Percentiles rank a stretch among this genome's conserved stretches.
Conservation (phyloP, 148 eudicot genomes). For the Chenopodium formosanum region DNA sequence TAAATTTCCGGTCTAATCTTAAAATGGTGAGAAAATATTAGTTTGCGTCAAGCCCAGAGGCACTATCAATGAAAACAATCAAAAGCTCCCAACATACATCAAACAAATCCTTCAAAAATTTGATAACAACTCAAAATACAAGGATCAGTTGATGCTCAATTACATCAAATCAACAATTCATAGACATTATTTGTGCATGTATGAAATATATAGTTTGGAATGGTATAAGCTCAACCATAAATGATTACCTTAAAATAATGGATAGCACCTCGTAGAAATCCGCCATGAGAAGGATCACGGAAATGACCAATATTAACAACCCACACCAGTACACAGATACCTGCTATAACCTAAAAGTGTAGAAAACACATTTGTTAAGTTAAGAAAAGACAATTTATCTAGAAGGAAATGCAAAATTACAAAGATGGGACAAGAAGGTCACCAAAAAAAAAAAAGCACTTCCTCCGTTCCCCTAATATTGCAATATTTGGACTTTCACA, state of each 20-base stretch:
- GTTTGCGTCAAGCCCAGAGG: too few relatives aligned
- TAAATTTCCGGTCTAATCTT: too few relatives aligned
- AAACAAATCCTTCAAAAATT: too few relatives aligned
- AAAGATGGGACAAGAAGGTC: too few relatives aligned
- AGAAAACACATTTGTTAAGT: neutral
- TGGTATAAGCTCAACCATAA: slow-evolving; percentile 7
- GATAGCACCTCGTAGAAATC: slow-evolving; percentile 89
- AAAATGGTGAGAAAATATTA: too few relatives aligned
- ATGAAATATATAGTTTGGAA: neutral
- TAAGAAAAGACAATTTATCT: neutral
- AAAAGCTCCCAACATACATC: too few relatives aligned
- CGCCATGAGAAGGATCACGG: slow-evolving; percentile 97
- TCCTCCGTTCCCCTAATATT: too few relatives aligned
- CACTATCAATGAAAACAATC: too few relatives aligned
- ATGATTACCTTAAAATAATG: slow-evolving; percentile 91
- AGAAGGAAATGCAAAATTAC: neutral
- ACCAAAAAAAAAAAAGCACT: neutral
- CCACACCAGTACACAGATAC: slow-evolving; percentile 96
- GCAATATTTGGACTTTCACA: too few relatives aligned
- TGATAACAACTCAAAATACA: too few relatives aligned
- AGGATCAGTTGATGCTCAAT: too few relatives aligned
- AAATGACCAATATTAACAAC: slow-evolving; percentile 97
- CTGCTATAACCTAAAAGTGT: slow-evolving; percentile 82
- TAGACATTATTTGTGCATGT: neutral
- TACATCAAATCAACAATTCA: neutral